Conservation (phyloP, 371 early-diverging fungal species). For the Mucor mucedo region DNA sequence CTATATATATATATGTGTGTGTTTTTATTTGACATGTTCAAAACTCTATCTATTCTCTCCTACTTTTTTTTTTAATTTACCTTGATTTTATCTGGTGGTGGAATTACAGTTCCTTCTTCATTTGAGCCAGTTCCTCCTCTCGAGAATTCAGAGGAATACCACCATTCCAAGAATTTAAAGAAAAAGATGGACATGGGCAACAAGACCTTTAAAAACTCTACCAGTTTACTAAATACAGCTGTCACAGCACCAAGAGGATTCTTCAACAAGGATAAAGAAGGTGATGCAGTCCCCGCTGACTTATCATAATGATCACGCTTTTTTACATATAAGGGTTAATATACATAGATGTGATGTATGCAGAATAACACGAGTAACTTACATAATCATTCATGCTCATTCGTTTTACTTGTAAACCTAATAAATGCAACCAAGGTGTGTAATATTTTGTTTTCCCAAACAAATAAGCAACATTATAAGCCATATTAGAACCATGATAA, state of each 20-base stretch:
- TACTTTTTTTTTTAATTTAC: slow-evolving; percentile 29
- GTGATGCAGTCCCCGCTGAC: slow-evolving; percentile 5
- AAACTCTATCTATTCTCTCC: background rate
- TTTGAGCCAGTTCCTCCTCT: slow-evolving; percentile 30
- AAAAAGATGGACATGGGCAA: slow-evolving; percentile 91
- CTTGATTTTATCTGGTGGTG: slow-evolving; percentile 70
- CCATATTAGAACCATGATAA: slow-evolving; percentile 66
- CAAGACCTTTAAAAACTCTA: slow-evolving; percentile 75
- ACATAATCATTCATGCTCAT: slow-evolving; percentile 85
- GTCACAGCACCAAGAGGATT: slow-evolving; percentile 30
- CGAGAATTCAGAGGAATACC: slow-evolving; percentile 83
- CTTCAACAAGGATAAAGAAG: slow-evolving; percentile 22
- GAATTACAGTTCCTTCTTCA: slow-evolving; percentile 40
- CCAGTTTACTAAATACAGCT: slow-evolving; percentile 53
- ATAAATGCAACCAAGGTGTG: slow-evolving; percentile 80
- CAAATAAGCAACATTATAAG: slow-evolving; percentile 80
- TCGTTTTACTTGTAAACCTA: slow-evolving; percentile 78
- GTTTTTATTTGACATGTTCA: background rate
- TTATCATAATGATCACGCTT: slow-evolving; percentile 53
- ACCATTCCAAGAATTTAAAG: slow-evolving; percentile 95
- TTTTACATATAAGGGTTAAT: background rate
- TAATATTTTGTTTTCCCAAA: slow-evolving; percentile 81
- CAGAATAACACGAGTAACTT: slow-evolving; percentile 32
- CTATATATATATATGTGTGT: slow-evolving; percentile 24
- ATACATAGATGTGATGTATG: no score